These are phyloP conservation scores for Agastache rugosa DNA, from an alignment of 257 asterid genomes.

Conservation along the genomic window DNA sequence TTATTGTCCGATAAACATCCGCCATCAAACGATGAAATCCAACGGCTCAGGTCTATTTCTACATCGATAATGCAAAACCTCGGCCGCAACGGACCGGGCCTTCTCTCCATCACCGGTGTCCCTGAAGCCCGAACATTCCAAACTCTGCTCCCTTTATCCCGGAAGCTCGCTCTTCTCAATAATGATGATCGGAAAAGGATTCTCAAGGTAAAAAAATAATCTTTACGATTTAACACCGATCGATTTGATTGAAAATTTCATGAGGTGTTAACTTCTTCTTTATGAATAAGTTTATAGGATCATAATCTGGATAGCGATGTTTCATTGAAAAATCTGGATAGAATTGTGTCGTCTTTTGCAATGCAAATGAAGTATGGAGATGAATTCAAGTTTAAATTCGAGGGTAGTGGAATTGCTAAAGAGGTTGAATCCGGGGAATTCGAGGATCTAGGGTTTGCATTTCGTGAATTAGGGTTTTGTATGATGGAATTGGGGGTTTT, in stretches of 20 bases:
- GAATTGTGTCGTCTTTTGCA: constrained; percentile 85
- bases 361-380: constrained; percentile 75
- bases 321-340: constrained; percentile 63
- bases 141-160: constrained; percentile 73
- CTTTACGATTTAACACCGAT: neutral
- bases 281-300: constrained; percentile 53
- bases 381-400: constrained; percentile 31
- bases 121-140: constrained; percentile 55
- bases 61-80: constrained; percentile 59
- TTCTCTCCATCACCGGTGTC: constrained; percentile 67
- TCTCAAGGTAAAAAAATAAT: constrained; percentile 65
- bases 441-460: constrained; percentile 54
- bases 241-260: constrained; percentile 2
- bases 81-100: constrained; percentile 88
- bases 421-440: constrained; percentile 47
- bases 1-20: constrained; percentile 47
- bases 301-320: constrained; percentile 90
- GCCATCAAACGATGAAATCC: constrained; percentile 44
- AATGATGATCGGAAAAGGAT: constrained; percentile 64
- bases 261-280: neutral
- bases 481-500: constrained; percentile 84
- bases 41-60: constrained; percentile 52
- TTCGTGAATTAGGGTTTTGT: constrained; percentile 65
- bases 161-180: constrained; percentile 72
- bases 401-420: constrained; percentile 18